Evolutionary conservation across 1,284 basidiomycete genomes (phyloP), one percentile per base, ranked within the genome.

Genomic region (Fomitopsis palustris): DNA sequence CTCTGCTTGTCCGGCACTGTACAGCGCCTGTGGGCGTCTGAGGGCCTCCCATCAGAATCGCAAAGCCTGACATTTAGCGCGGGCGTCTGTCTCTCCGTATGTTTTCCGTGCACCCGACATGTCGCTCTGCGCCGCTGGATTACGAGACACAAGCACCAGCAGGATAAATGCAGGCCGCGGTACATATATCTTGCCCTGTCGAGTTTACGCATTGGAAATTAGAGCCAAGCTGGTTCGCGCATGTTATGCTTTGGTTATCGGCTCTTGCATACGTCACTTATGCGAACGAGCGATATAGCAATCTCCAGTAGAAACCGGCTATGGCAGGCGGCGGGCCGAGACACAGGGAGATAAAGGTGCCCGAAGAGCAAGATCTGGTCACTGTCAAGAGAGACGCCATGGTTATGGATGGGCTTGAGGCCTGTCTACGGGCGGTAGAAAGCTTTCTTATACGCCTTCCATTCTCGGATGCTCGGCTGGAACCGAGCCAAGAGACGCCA

Each of bases 21-120:
- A n/a, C n/a, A n/a, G n/a, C 31, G 49, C 49, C 35, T 52, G 49
- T 52, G 49, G 49, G 49, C 49, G 49, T 31, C 49, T 52, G 49
- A 29, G 31, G 29, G 31, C 49, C 49, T 16, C 29, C 49, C 49
- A 52, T 52, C 49, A 52, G 49, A 52, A 52, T 31, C 27, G n/a
- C 49, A n/a, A 52, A 52, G 49, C 31, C 31, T 52, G 49, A 52
- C 17, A 10, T 33, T 51, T 52, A 52, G 49, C 49, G 49, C 49
- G 49, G 35, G 49, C 49, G 49, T 19, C 49, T 33, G 49, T 8
- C 31, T 3, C 49, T 37, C 9, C 49, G 49, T 52, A 52, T 33
- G 49, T 52, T 52, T 52, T 52, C 31, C 33, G 49, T 29, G 45
- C 25, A 27, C 27, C 45, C 45, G 23, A 23, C 14, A 14, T 47